Evolutionary conservation across 2,329 filamentous ascomycete genomes (phyloP).

Genomic region (Microcyclosporella mali): DNA sequence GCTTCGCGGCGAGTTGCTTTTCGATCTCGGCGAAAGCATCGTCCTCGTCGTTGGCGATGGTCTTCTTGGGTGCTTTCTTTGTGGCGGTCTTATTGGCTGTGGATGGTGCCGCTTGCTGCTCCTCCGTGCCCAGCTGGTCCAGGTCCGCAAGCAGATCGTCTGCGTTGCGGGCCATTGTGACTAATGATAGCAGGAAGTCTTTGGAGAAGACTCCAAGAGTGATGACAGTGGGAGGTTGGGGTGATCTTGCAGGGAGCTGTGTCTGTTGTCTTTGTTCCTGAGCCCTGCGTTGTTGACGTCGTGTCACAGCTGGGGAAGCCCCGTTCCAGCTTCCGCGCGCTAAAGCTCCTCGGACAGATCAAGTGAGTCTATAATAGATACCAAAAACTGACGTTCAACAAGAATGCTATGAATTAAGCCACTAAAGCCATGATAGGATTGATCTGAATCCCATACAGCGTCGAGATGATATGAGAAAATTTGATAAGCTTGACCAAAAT

Average conservation of each 20-base stretch:
- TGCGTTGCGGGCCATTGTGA: slow-evolving; percentile 35
- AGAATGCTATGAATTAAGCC: too few species aligned
- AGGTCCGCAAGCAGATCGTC: slow-evolving; percentile 27
- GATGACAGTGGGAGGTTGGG: neutral
- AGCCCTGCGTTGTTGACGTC: too few species aligned
- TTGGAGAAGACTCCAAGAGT: neutral
- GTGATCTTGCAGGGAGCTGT: neutral
- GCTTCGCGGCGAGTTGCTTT: slow-evolving; percentile 65
- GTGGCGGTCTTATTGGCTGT: slow-evolving; percentile 41
- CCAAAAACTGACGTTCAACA: too few species aligned
- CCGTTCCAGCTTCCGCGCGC: too few species aligned
- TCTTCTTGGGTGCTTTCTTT: slow-evolving; percentile 26
- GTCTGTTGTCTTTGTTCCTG: too few species aligned
- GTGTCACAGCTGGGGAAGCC: too few species aligned
- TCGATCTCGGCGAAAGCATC: slow-evolving; percentile 87
- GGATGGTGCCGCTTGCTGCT: slow-evolving; percentile 21
- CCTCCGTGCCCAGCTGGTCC: slow-evolving; percentile 22
- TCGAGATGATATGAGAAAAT: too few species aligned
- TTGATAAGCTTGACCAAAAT: too few species aligned
- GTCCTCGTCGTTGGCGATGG: slow-evolving; percentile 35
- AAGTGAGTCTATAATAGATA: too few species aligned
- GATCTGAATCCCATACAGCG: too few species aligned
- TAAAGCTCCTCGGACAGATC: too few species aligned
- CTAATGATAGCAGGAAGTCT: slow-evolving; percentile 30
- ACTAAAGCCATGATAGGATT: too few species aligned